Base-by-base conservation (phyloP, 2,329 filamentous ascomycete genomes). In the Talaromyces sp. region DNA sequence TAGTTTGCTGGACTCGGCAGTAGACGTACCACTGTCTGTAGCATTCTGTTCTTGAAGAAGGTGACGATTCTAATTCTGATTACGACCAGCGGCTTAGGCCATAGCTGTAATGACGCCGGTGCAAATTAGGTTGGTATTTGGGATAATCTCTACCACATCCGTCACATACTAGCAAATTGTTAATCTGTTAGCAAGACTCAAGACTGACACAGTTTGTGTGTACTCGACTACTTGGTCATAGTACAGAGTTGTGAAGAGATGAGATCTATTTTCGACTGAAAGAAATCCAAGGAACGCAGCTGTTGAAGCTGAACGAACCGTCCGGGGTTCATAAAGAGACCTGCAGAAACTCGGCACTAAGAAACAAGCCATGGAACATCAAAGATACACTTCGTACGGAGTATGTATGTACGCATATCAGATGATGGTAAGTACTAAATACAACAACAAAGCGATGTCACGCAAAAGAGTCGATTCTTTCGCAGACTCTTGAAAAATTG, bases 61-160 rank as follows among this genome's bases (percentile, higher is more conserved):
- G 19, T 19, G 17, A 37, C 27, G 10, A 3, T 35, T 19, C 19
- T 54, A 17, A n/a, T 17, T 41, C 45, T 47, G n/a, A 47, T 35
- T 47, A 15, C 27, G 31, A 33, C 41, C 31, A 7, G 33, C 52
- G 33, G n/a, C 33, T 37, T 37, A 35, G 50, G 31, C 43, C 59
- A 13, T 27, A 33, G 45, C 59, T 25, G 25, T 19, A 39, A 50
- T 25, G 31, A n/a, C 59, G 43, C 59, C 43, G 33, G 39, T n/a
- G 17, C 15, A 33, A 39, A 61, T 35, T 31, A 52, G 59, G 37
- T 61, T 35, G 22, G 45, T 41, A 52, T 52, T 52, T 41, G 47
- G 22, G 59, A 52, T 52, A 39, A 61, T 61, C 59, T 52, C 33
- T 52, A 37, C 52, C 33, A 37, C 52, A 37, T 56, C n/a, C 6